These are phyloP conservation scores for Dendrocalamus latiflorus DNA, from an alignment of 202 grass and related monocot species.

Conservation along the genomic window DNA sequence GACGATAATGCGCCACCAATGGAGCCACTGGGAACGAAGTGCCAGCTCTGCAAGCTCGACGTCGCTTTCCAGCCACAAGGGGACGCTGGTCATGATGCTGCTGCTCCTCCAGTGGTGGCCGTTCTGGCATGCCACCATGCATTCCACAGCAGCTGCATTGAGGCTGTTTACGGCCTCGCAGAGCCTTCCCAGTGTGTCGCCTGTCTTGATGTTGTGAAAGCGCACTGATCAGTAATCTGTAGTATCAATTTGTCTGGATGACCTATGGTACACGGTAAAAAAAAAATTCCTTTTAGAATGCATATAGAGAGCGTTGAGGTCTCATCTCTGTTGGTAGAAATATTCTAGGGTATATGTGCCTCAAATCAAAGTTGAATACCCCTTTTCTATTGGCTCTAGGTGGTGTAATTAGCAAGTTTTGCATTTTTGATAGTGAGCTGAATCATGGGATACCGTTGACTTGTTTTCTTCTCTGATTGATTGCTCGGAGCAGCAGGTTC, in stretches of 20 bases:
- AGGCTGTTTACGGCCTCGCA: constrained; percentile 24
- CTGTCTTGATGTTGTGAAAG: constrained; percentile 11
- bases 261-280: not conserved
- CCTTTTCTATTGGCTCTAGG: not conserved
- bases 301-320: constrained; percentile 13
- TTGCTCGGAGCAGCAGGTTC: not conserved
- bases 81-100: not conserved
- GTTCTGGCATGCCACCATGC: constrained; percentile 43
- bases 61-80: constrained; percentile 22
- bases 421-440: constrained; percentile 1
- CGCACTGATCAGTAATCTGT: not conserved
- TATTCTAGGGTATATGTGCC: not conserved
- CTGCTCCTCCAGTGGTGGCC: constrained; percentile 27
- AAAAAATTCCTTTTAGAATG: constrained; percentile 7
- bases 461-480: not conserved
- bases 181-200: constrained; percentile 39
- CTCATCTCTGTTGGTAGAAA: not conserved
- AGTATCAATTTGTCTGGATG: constrained; percentile 14
- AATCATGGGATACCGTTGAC: not conserved
- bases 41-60: constrained; percentile 41
- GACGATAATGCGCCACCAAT: constrained; percentile 12
- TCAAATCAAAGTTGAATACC: not conserved
- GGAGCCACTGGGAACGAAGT: constrained; percentile 38
- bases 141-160: constrained; percentile 46
- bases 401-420: constrained; percentile 22